Conservation (phyloP, 768 basidiomycete species). For the Lentinula detonsa region DNA sequence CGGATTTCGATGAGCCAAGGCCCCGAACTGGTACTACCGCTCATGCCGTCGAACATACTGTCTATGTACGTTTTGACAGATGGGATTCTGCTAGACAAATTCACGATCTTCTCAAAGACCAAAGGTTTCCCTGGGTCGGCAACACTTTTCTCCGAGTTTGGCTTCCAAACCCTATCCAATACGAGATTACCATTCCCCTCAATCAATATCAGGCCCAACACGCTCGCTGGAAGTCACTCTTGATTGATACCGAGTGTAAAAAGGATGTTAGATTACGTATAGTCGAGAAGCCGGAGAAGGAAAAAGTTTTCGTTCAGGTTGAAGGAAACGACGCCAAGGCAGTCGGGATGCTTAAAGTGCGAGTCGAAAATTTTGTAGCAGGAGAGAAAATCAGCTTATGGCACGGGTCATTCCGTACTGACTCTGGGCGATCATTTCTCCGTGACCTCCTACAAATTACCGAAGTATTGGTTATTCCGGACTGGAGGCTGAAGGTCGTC, state of each 20-base stretch:
- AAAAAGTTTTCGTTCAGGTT: slow-evolving; percentile 26
- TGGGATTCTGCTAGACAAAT: slow-evolving; percentile 43
- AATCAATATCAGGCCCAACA: slow-evolving; percentile 49
- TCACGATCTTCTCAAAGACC: slow-evolving; percentile 26
- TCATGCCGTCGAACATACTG: slow-evolving; percentile 14
- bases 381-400: slow-evolving; percentile 42
- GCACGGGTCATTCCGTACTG: slow-evolving; percentile 36
- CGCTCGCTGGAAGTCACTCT: slow-evolving; percentile 40
- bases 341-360: slow-evolving; percentile 52
- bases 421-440: slow-evolving; percentile 27
- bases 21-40: slow-evolving; percentile 7
- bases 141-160: slow-evolving; percentile 29
- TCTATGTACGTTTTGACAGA: slow-evolving; percentile 37
- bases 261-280: slow-evolving; percentile 28
- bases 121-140: slow-evolving; percentile 20
- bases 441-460: slow-evolving; percentile 25
- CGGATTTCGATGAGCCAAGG: slow-evolving; percentile 18
- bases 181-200: slow-evolving; percentile 39
- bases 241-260: slow-evolving; percentile 26
- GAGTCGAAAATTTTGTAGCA: slow-evolving; percentile 47
- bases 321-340: slow-evolving; percentile 46
- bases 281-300: slow-evolving; percentile 9
- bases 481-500: slow-evolving; percentile 38
- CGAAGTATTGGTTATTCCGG: slow-evolving; percentile 36
- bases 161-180: slow-evolving; percentile 45